Percentiles rank a stretch among this genome's conserved stretches.
phyloP scores from a whole-genome alignment of 306 rosid genomes.

The Luffa aegyptiaca region DNA sequence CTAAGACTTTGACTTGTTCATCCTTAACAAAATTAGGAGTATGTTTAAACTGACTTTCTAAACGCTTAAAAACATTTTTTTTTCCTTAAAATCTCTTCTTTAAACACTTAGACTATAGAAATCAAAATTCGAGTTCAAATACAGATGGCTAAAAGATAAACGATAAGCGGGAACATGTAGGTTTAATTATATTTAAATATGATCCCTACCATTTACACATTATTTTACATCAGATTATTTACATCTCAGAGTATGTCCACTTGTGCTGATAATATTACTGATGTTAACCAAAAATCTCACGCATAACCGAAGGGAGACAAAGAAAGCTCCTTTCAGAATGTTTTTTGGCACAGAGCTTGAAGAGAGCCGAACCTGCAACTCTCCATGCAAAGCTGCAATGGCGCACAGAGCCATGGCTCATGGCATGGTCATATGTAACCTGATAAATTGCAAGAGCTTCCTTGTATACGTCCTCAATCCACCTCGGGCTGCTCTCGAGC shows the following conservation, averaged over 20 bases:
- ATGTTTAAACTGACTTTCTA: no score
- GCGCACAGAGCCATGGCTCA: rapidly evolving
- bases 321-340: constrained; percentile 16
- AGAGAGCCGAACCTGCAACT: constrained; percentile 53
- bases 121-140: no score
- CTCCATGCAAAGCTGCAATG: constrained; percentile 54
- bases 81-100: no score
- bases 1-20: no score
- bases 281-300: constrained; percentile 25
- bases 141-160: not conserved
- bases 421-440: constrained; percentile 37
- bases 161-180: not conserved
- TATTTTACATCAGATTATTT: not conserved
- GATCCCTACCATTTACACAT: not conserved
- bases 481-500: constrained; percentile 30
- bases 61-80: no score
- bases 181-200: not conserved
- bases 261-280: not conserved
- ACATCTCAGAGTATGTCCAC: not conserved
- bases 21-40: no score
- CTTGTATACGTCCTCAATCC: constrained; percentile 21
- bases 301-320: constrained; percentile 28
- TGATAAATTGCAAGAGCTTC: constrained; percentile 61
- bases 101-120: no score
- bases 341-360: constrained; percentile 12